Conservation (phyloP, 257 asterid genomes). For the Solanum virginianum region DNA sequence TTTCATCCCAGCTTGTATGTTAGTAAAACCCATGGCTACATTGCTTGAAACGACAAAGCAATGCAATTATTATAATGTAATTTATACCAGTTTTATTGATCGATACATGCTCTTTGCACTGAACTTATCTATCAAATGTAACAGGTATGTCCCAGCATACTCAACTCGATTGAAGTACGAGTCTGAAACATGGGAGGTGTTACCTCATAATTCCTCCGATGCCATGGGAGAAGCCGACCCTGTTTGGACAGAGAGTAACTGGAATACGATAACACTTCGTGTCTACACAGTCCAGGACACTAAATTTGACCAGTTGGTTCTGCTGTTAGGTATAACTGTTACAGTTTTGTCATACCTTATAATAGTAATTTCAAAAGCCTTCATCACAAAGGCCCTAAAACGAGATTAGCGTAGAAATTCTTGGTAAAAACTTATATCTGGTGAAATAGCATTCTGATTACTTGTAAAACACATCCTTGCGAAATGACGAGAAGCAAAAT, state of each 20-base stretch:
- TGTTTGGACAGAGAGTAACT: slow-evolving; percentile 96
- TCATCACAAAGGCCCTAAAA: slow-evolving; percentile 76
- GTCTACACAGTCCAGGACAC: slow-evolving; percentile 49
- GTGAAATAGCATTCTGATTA: not conserved
- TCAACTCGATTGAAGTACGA: slow-evolving; percentile 77
- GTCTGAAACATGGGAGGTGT: slow-evolving; percentile 49
- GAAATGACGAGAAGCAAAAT: not conserved
- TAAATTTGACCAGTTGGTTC: slow-evolving; percentile 43
- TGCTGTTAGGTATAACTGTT: slow-evolving; percentile 49
- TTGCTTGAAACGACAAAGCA: not conserved
- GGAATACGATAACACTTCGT: slow-evolving; percentile 55
- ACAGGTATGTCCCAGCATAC: slow-evolving; percentile 90
- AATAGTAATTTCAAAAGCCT: slow-evolving; percentile 38
- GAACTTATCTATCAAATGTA: not conserved
- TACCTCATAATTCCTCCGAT: slow-evolving; percentile 53
- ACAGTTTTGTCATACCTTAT: slow-evolving; percentile 51
- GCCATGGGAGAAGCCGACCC: slow-evolving; percentile 46
- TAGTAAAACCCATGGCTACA: not conserved
- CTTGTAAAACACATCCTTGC: not conserved
- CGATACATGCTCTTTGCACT: not conserved
- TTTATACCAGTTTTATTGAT: not conserved
- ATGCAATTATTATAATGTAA: not conserved
- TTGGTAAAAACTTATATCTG: not conserved
- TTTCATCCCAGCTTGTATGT: not conserved
- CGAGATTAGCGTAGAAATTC: slow-evolving; percentile 37